Evolutionary conservation across 495 filamentous ascomycete genomes (phyloP), one percentile per base, ranked within the genome.

Genomic region (Parathielavia appendiculata): DNA sequence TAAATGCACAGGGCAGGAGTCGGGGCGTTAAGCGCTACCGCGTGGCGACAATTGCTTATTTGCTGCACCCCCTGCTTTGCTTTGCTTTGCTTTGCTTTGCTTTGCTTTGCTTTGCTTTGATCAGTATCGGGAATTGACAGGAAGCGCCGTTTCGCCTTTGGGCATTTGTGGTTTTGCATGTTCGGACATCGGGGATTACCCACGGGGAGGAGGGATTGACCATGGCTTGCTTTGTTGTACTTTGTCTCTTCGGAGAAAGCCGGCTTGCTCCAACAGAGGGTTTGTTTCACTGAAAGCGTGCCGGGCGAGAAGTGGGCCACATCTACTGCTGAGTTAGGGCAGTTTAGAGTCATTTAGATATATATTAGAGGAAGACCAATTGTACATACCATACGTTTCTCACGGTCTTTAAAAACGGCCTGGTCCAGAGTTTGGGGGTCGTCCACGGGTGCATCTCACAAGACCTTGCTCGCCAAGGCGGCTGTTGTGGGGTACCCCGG

Each of bases 81-180:
- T 34, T 20, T 50, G 47, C 47, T 36, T 50, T 50, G 17, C 32
- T 35, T n/a, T n/a, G n/a, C n/a, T n/a, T n/a, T n/a, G 19, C 41
- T 20, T 20, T 22, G 32, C 26, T 34, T 20, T 50, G 47, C 47
- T 36, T 50, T 50, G 17, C 32, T 35, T n/a, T n/a, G n/a, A n/a
- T n/a, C n/a, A n/a, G n/a, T n/a, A n/a, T 50, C 32, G 12, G n/a
- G 47, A 30, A 36, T 50, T 36, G 20, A 50, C 47, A 50, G 8
- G 47, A 32, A 36, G 47, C 47, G 47, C 44, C 32, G 47, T 50
- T 50, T 17, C 14, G 32, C 47, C 36, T 20, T 36, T 2, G 11
- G 20, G n/a, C 20, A 4, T n/a, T 36, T 50, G 30, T 12, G 47
- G 17, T 34, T 19, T 36, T 36, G 47, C 47, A 50, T 36, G 47